Percentiles rank a stretch among this genome's conserved stretches.
These are phyloP conservation scores for Ustilago hordei DNA, from an alignment of 1,284 basidiomycete genomes.

Conservation along the genomic window DNA sequence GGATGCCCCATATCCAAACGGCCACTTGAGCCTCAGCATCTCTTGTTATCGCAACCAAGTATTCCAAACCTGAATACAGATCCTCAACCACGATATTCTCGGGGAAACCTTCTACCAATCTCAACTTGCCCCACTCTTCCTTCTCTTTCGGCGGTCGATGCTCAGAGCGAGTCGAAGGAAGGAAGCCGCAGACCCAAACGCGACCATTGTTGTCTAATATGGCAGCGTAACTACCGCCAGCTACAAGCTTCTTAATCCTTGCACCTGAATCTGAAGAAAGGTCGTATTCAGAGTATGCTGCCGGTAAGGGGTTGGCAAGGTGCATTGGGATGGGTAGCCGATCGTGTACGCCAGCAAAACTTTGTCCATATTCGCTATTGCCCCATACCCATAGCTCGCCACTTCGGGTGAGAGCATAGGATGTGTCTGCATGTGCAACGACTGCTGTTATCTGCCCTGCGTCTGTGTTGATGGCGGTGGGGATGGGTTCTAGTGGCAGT, in stretches of 20 bases:
- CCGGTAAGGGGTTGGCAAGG: constrained; percentile 15
- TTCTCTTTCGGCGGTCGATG: not conserved
- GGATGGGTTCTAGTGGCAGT: not conserved
- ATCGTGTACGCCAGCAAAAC: constrained; percentile 28
- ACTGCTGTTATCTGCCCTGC: constrained; percentile 16
- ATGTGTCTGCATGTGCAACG: constrained; percentile 53
- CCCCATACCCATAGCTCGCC: constrained; percentile 55
- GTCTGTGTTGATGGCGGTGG: not conserved
- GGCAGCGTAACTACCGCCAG: constrained; percentile 33
- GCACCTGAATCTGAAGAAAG: not conserved
- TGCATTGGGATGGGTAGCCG: constrained; percentile 14
- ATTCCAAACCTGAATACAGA: constrained; percentile 32
- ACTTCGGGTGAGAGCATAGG: constrained; percentile 21
- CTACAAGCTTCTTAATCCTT: constrained; percentile 20
- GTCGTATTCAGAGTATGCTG: not conserved
- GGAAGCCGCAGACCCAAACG: constrained; percentile 35
- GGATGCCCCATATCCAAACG: constrained; percentile 37
- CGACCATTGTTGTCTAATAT: constrained; percentile 30
- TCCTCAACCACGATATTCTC: not conserved
- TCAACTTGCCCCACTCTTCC: not conserved
- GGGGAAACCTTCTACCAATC: not conserved
- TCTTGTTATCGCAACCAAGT: constrained; percentile 25
- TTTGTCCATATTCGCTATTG: constrained; percentile 61
- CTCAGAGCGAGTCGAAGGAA: not conserved
- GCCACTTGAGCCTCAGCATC: not conserved